Base-by-base conservation (phyloP, 768 basidiomycete species). In the Collybiopsis luxurians region DNA sequence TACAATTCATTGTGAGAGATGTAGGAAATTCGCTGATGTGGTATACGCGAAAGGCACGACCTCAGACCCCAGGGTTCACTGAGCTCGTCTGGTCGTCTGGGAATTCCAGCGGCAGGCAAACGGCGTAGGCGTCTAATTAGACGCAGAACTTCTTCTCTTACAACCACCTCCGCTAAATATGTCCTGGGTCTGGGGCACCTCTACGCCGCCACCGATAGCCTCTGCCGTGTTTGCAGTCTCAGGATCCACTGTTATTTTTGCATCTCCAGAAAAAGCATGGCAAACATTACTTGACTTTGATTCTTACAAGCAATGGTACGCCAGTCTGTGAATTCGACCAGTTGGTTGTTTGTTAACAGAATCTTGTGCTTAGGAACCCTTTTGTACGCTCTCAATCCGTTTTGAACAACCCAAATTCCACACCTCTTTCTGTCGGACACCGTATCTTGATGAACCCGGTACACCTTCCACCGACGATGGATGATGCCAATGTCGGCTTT, bases 391-490 rank as follows among this genome's bases (percentile, higher is more conserved):
- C 50, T 23, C 36, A 24, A 39, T 23, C 15, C 13, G 26, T 51
- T 2, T 12, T 51, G 34, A 51, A 51, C 12, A 51, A 51, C 13
- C 24, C 50, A 10, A 34, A 36, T 21, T 51, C 50, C 7, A 23
- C 31, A 49, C 50, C 50, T 39, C 36, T 51, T 15, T 38, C 36
- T 10, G 76, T 72, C 36, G 87, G 85, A 9, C 68, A 73, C 39
- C 71, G 77, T 57, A 61, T 88, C 1, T 52, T 71, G 54, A 79
- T 88, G 45, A 59, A 64, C 13, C 74, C 76, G 12, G 83, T 82
- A 42, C 78, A 87, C 64, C 79, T 89, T 31, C 86, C 85, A 0
- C 85, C 86, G 1, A 81, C 79, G 4, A 73, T 87, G 62, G 74
- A 72, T 40, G 72, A 79, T 27, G 73, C 75, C 1, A 64, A 70